Evolutionary conservation across 2,329 filamentous ascomycete genomes (phyloP), one percentile per base, ranked within the genome.

Genomic region (Huntiella abstrusa): DNA sequence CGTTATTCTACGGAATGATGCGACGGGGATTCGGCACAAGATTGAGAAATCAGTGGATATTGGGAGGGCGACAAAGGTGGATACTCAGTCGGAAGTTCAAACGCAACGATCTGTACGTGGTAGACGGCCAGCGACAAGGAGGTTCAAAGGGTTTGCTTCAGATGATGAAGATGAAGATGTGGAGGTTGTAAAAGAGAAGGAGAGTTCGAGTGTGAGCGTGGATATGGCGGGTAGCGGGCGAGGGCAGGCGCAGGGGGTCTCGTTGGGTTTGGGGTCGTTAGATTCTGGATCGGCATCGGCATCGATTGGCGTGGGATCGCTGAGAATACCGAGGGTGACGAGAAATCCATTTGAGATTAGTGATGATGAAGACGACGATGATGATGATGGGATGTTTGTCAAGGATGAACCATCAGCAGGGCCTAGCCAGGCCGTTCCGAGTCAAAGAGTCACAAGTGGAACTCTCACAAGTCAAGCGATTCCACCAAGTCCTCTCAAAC

Each of bases 141-240:
- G 77, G 1, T 91, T 94, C 60, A 83, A 77, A 39, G 77, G 80
- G 0, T 92, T 92, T 50, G 80, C 77, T 52, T 56, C 55, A 4
- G 60, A 66, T 34, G 61, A 62, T 2, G 64, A 67, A 19, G 59
- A 64, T 8, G 57, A 62, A 8, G 58, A 59, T 32, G 54, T 56
- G n/a, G n/a, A 40, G 8, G 55, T 56, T n/a, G 43, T 43, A 2
- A 16, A 36, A 11, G 16, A 40, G 12, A 35, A 34, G 22, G 41
- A 40, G 41, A 39, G 36, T 22, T 37, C 13, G 38, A 44, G 28
- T 35, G 34, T 28, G 22, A 28, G 22, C 8, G 6, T 28, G 22
- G 22, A 3, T 34, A 13, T n/a, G 6, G 48, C 5, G 40, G 46
- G 38, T 38, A 28, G 22, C 10, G 22, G 22, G 3, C 22, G 22